phyloP scores from a whole-genome alignment of 2,329 filamentous ascomycete species.

The Sporothrix phasma region DNA sequence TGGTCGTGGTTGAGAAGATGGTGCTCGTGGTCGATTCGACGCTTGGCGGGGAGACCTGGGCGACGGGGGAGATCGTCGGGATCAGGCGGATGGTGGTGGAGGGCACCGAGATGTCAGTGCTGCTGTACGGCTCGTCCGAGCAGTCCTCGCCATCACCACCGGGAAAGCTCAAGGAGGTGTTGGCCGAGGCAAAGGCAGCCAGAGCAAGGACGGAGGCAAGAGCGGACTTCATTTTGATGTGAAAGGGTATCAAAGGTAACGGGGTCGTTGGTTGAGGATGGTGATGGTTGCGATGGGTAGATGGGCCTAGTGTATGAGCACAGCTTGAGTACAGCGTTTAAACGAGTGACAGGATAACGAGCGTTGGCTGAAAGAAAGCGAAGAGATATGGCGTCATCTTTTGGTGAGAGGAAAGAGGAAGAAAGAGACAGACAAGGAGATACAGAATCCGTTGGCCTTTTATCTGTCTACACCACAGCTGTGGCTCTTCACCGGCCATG shows the following conservation, averaged over 20 bases:
- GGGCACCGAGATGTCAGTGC: not conserved
- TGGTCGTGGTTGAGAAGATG: slow-evolving; percentile 30
- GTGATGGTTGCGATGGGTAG: too few species aligned
- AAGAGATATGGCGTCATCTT: not conserved
- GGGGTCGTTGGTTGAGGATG: not conserved
- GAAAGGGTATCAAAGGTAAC: not conserved
- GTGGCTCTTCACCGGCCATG: not conserved
- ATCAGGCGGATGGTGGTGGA: not conserved
- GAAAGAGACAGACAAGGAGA: not conserved
- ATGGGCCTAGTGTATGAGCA: not conserved
- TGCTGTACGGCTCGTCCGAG: slow-evolving; percentile 3
- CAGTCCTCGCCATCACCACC: slow-evolving; percentile 10
- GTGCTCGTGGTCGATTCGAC: slow-evolving; percentile 33
- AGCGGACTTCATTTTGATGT: slow-evolving; percentile 15
- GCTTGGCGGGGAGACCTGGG: not conserved
- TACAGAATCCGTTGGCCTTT: not conserved
- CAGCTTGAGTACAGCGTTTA: not conserved
- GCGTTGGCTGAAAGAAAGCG: not conserved
- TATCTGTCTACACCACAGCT: not conserved
- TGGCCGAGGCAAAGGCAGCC: slow-evolving; percentile 10
- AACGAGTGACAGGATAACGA: slow-evolving; percentile 9
- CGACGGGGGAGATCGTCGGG: not conserved
- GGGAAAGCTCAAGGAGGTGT: not conserved
- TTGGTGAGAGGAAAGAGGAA: not conserved
- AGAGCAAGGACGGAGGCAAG: slow-evolving; percentile 14